Evolutionary conservation across 2,329 filamentous ascomycete genomes (phyloP).

Genomic region (Colletotrichum truncatum): DNA sequence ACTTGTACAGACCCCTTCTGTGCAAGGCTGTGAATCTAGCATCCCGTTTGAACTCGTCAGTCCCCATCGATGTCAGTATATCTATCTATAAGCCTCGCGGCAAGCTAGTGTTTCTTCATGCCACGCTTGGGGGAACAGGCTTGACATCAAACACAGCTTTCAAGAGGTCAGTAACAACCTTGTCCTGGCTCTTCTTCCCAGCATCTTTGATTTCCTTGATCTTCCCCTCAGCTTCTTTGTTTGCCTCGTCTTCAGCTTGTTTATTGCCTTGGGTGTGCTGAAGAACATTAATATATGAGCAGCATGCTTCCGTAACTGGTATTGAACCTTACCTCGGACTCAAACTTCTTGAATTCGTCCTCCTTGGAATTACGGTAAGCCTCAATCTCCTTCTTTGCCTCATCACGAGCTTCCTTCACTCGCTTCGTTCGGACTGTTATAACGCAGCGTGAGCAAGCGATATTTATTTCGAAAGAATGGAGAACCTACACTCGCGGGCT

Average conservation of each 20-base stretch:
- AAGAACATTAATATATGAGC: background rate
- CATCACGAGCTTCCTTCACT: slow-evolving; percentile 94
- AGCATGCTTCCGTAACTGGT: background rate
- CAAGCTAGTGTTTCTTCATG: slow-evolving; percentile 16
- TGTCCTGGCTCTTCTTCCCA: slow-evolving; percentile 80
- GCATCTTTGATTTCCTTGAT: slow-evolving; percentile 84
- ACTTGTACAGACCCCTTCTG: background rate
- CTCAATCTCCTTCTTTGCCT: slow-evolving; percentile 98
- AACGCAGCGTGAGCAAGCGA: slow-evolving; percentile 10
- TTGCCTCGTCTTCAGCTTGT: slow-evolving; percentile 81
- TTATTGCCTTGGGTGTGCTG: slow-evolving; percentile 93
- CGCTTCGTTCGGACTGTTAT: slow-evolving; percentile 81
- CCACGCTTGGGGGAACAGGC: slow-evolving; percentile 63
- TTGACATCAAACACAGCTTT: slow-evolving; percentile 86
- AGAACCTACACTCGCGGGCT: slow-evolving; percentile 87
- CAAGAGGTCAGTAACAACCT: slow-evolving; percentile 86
- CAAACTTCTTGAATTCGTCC: slow-evolving; percentile 93
- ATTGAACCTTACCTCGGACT: slow-evolving; percentile 67
- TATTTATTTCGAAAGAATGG: slow-evolving; percentile 18
- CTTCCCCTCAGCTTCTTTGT: slow-evolving; percentile 80
- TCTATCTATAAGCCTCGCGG: background rate
- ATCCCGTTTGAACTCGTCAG: background rate
- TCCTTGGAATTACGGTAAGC: slow-evolving; percentile 92
- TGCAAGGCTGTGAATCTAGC: background rate
- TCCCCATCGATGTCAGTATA: background rate